phyloP scores from a whole-genome alignment of 768 basidiomycete genomes.

The Russula lepida region DNA sequence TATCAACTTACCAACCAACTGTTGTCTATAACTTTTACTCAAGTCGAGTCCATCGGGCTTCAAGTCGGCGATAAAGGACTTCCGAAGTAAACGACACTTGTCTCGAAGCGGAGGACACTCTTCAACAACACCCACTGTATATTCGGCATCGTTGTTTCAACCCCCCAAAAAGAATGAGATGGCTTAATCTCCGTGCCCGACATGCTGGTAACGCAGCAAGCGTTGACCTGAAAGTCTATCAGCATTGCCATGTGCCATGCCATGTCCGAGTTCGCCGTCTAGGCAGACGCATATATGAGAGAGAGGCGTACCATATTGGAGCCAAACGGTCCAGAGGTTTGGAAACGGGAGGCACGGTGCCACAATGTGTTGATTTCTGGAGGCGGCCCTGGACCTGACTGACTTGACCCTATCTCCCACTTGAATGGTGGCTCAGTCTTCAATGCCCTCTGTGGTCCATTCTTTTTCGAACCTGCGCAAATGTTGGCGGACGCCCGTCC shows the following conservation, averaged over 20 bases:
- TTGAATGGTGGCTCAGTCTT: not conserved
- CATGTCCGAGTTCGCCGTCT: not conserved
- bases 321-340: not conserved
- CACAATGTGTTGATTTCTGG: too few relatives aligned
- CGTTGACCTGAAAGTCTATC: not conserved
- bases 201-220: not conserved
- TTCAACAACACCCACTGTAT: not conserved
- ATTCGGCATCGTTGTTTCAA: not conserved
- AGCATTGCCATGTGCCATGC: not conserved
- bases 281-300: not conserved
- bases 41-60: not conserved
- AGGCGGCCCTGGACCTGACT: not conserved
- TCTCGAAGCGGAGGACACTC: not conserved
- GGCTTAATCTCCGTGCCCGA: not conserved
- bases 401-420: not conserved
- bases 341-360: too few relatives aligned
- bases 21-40: not conserved
- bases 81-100: not conserved
- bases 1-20: not conserved
- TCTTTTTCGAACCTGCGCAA: not conserved
- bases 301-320: not conserved
- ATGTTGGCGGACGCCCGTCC: not conserved
- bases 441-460: not conserved
- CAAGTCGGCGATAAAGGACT: not conserved
- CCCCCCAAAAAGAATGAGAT: not conserved